Percentiles rank a stretch among this genome's conserved stretches.
Conservation (phyloP, 345 rosid genomes). For the Aurinia saxatilis region DNA sequence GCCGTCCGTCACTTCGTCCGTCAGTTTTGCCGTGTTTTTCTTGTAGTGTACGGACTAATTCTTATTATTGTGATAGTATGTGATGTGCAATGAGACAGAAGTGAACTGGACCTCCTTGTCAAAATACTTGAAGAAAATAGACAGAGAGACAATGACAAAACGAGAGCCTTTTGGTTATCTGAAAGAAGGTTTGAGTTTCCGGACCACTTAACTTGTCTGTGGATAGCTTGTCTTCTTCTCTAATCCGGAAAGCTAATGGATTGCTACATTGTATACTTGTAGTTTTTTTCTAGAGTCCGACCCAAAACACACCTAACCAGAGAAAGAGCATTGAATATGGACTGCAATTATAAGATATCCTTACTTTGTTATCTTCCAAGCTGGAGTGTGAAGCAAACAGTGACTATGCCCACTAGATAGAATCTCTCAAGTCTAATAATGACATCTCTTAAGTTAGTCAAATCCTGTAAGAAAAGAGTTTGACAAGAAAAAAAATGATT, state of each 20-base stretch:
- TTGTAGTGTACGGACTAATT: not conserved
- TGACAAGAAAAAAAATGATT: not conserved
- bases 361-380: constrained; percentile 10
- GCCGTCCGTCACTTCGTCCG: too few species aligned
- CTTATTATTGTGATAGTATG: constrained; percentile 5
- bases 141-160: constrained; percentile 25
- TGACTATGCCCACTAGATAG: not conserved
- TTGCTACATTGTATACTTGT: constrained; percentile 10
- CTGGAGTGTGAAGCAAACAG: not conserved
- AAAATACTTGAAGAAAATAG: constrained; percentile 10
- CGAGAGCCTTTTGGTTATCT: not conserved
- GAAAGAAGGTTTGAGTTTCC: constrained; percentile 3
- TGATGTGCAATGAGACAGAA: constrained; percentile 18
- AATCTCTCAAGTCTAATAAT: not conserved
- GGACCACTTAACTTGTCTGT: constrained; percentile 26
- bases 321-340: constrained; percentile 16
- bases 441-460: not conserved
- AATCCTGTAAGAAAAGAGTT: not conserved
- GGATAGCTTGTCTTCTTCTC: constrained; percentile 22
- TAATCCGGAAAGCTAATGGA: constrained; percentile 11
- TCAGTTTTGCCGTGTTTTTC: too few species aligned
- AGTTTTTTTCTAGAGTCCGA: constrained; percentile 20
- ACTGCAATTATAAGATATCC: constrained; percentile 8
- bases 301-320: constrained; percentile 20
- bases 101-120: constrained; percentile 5